These are phyloP conservation scores for Podaxis sp. DNA, from an alignment of 768 basidiomycete genomes.

Conservation along the genomic window DNA sequence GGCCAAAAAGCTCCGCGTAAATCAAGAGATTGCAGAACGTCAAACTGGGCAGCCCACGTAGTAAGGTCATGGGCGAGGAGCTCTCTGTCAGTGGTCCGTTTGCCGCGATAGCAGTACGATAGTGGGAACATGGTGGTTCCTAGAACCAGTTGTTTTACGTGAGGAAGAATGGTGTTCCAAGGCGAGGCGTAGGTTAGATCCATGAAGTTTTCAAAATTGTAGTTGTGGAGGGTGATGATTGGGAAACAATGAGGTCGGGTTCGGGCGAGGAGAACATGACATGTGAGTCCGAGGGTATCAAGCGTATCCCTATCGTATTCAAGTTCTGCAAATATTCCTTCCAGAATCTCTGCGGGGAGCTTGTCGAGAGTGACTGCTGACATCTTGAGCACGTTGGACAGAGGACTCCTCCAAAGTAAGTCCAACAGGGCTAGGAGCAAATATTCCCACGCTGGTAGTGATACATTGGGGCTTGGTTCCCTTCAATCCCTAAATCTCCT, in stretches of 20 bases:
- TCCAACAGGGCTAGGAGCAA: too few species aligned
- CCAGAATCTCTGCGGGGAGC: conserved; percentile 3
- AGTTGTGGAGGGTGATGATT: conserved; percentile 2
- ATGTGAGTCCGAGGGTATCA: not conserved
- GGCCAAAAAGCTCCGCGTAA: not conserved
- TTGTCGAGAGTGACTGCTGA: not conserved
- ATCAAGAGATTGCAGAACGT: not conserved
- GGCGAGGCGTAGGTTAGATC: not conserved
- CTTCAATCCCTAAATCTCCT: too few species aligned
- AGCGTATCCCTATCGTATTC: not conserved
- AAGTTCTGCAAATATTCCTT: not conserved
- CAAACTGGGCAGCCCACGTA: not conserved
- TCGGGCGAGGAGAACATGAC: not conserved
- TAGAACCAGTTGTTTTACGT: not conserved
- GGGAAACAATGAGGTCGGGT: conserved; percentile 3
- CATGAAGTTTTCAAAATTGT: conserved; percentile 1
- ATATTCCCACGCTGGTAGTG: too few species aligned
- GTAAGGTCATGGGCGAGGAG: not conserved
- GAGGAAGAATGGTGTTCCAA: conserved; percentile 4
- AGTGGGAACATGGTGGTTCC: conserved; percentile 4
- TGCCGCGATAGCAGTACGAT: not conserved
- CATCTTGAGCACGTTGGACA: not conserved
- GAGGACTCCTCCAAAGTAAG: too few species aligned
- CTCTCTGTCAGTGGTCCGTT: not conserved
- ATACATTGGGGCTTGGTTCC: too few species aligned